Evolutionary conservation across 2,329 filamentous ascomycete species (phyloP).

Genomic region (Tolypocladium ophioglossoides): DNA sequence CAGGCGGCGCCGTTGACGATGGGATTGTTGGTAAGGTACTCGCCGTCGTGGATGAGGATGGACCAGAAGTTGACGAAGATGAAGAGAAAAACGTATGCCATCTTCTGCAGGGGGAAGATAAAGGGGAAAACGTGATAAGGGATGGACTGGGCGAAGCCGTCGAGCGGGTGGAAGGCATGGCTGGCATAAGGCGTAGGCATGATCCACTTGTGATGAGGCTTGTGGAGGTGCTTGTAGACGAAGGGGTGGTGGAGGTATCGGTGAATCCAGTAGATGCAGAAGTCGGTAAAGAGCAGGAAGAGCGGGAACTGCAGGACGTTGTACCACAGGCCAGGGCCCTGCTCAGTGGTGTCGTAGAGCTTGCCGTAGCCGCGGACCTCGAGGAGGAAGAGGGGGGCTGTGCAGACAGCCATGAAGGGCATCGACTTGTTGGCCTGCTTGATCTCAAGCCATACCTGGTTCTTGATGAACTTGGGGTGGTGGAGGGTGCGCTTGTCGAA

Average conservation of each 20-base stretch:
- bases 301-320: slow-evolving; percentile 75
- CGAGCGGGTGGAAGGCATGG: slow-evolving; percentile 89
- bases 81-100: slow-evolving; percentile 78
- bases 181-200: slow-evolving; percentile 92
- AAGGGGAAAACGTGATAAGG: slow-evolving; percentile 94
- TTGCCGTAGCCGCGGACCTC: slow-evolving; percentile 80
- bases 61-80: slow-evolving; percentile 96
- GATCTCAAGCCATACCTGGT: slow-evolving; percentile 83
- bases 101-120: slow-evolving; percentile 85
- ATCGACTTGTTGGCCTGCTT: slow-evolving; percentile 65
- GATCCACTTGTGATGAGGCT: slow-evolving; percentile 99
- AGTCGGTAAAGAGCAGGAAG: slow-evolving; percentile 83
- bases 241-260: slow-evolving; percentile 70
- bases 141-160: slow-evolving; percentile 79
- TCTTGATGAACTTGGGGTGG: slow-evolving; percentile 91
- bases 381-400: slow-evolving; percentile 67
- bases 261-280: slow-evolving; percentile 87
- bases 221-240: slow-evolving; percentile 79
- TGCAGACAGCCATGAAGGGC: slow-evolving; percentile 75
- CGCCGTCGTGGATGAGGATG: slow-evolving; percentile 90
- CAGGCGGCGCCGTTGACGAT: slow-evolving; percentile 90
- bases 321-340: slow-evolving; percentile 71
- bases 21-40: slow-evolving; percentile 85
- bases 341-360: slow-evolving; percentile 70
- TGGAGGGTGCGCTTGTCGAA: slow-evolving; percentile 85